phyloP scores from a whole-genome alignment of 129 eudicot genomes.

The Lactuca saligna region DNA sequence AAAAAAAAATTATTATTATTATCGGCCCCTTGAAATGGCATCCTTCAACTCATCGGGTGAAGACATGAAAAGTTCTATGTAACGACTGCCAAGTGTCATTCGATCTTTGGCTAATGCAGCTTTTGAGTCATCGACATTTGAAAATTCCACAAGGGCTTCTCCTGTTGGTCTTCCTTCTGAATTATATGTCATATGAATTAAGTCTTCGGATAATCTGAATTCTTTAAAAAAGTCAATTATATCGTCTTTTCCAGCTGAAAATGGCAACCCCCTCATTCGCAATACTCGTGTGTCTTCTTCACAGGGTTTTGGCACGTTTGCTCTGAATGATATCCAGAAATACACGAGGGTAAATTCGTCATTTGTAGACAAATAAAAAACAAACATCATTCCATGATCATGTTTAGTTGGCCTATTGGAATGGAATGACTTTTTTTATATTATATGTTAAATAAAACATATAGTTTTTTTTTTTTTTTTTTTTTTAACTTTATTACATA shows the following conservation, averaged over 20 bases:
- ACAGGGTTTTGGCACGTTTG: conserved; percentile 46
- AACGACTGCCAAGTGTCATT: conserved; percentile 96
- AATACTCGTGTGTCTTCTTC: conserved; percentile 64
- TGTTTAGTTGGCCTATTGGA: too few species aligned
- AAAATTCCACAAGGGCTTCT: conserved; percentile 91
- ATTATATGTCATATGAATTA: conserved; percentile 53
- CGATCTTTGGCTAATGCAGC: conserved; percentile 85
- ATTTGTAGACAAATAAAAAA: too few species aligned
- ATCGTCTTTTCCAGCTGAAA: conserved; percentile 90
- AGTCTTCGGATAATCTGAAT: conserved; percentile 63
- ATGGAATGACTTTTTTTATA: too few species aligned
- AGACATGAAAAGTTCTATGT: conserved; percentile 79
- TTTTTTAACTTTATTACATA: too few species aligned
- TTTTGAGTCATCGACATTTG: conserved; percentile 68
- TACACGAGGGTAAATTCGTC: too few species aligned
- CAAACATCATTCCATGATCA: too few species aligned
- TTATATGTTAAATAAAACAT: too few species aligned
- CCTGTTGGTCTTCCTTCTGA: conserved; percentile 86
- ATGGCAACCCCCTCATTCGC: conserved; percentile 96
- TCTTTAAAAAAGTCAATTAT: conserved; percentile 80
- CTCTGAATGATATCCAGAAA: conserved; percentile 16
- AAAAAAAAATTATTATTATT: not conserved
- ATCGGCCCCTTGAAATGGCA: conserved; percentile 63
- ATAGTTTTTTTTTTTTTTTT: too few species aligned
- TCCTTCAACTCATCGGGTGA: conserved; percentile 72